Percentiles rank a stretch among this genome's conserved stretches.
Evolutionary conservation across 495 filamentous ascomycete species (phyloP).

Genomic region (Jackrogersella multiformis): DNA sequence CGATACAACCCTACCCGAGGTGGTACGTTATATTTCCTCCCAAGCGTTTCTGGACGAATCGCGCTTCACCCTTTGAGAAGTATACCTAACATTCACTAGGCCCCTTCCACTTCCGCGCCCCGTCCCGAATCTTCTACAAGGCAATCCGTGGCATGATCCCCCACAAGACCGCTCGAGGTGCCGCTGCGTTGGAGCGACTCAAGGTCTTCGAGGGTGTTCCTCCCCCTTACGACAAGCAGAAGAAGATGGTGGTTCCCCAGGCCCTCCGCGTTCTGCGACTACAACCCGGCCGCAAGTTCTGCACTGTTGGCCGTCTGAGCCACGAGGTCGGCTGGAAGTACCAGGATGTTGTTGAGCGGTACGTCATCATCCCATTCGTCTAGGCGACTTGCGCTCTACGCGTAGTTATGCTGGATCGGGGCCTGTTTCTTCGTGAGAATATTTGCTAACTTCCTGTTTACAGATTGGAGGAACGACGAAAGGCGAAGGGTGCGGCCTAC

Average conservation of each 20-base stretch:
- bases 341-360: slow-evolving; percentile 98
- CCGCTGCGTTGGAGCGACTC: slow-evolving; percentile 94
- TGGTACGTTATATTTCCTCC: slow-evolving; percentile 66
- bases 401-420: background rate
- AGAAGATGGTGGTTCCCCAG: slow-evolving; percentile 98
- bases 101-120: slow-evolving; percentile 99
- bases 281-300: slow-evolving; percentile 99
- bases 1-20: slow-evolving; percentile 98
- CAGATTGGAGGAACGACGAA: slow-evolving; percentile 98
- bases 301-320: slow-evolving; percentile 95
- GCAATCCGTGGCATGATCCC: slow-evolving; percentile 99
- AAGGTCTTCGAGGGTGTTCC: slow-evolving; percentile 99
- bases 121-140: slow-evolving; percentile 99
- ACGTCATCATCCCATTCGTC: slow-evolving; percentile 51
- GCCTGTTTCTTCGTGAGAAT: background rate
- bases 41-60: slow-evolving; percentile 22
- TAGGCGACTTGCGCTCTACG: background rate
- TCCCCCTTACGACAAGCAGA: slow-evolving; percentile 99
- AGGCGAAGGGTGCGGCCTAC: slow-evolving; percentile 98
- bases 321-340: slow-evolving; percentile 99
- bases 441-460: slow-evolving; percentile 52
- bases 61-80: background rate
- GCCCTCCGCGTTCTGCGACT: slow-evolving; percentile 92
- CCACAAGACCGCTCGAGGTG: slow-evolving; percentile 98
- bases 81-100: slow-evolving; percentile 64